Evolutionary conservation across 2,329 filamentous ascomycete species (phyloP).

Genomic region (Akanthomyces dipterigenus): DNA sequence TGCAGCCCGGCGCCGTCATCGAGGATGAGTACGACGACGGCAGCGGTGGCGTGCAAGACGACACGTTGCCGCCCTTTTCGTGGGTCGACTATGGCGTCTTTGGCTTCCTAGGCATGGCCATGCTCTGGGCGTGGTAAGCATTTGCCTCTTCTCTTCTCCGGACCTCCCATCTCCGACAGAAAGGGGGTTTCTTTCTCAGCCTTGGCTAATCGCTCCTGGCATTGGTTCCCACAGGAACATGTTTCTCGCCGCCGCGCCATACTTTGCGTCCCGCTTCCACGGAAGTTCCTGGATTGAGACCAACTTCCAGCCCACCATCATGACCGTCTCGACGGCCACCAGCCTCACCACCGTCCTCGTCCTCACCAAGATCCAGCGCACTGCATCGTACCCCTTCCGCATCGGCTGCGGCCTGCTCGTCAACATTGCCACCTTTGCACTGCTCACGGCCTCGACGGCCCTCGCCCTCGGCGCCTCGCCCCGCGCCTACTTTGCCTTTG

Average conservation of each 20-base stretch:
- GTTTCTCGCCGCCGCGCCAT: constrained; percentile 91
- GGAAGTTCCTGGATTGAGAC: constrained; percentile 62
- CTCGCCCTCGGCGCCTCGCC: constrained; percentile 57
- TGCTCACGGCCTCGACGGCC: constrained; percentile 75
- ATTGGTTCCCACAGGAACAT: constrained; percentile 83
- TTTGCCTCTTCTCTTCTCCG: neutral
- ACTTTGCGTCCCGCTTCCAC: constrained; percentile 79
- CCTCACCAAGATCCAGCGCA: constrained; percentile 71
- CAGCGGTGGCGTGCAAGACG: neutral
- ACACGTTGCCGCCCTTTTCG: constrained; percentile 53
- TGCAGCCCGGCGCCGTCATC: constrained; percentile 13
- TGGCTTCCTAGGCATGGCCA: constrained; percentile 76
- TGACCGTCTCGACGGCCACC: constrained; percentile 77
- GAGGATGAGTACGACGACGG: constrained; percentile 29
- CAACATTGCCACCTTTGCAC: constrained; percentile 67
- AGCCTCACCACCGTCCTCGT: constrained; percentile 72
- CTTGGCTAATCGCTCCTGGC: neutral
- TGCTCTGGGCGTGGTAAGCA: constrained; percentile 92
- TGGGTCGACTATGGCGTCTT: constrained; percentile 85
- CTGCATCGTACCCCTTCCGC: constrained; percentile 80
- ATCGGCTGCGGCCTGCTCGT: constrained; percentile 72
- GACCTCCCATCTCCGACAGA: no score
- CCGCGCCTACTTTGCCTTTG: constrained; percentile 67
- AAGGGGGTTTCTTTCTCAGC: no score
- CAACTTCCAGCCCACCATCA: constrained; percentile 85